Percentiles rank a stretch among this genome's conserved stretches.
phyloP scores from a whole-genome alignment of 2,329 filamentous ascomycete species.

The Aspergillus brasiliensis region DNA sequence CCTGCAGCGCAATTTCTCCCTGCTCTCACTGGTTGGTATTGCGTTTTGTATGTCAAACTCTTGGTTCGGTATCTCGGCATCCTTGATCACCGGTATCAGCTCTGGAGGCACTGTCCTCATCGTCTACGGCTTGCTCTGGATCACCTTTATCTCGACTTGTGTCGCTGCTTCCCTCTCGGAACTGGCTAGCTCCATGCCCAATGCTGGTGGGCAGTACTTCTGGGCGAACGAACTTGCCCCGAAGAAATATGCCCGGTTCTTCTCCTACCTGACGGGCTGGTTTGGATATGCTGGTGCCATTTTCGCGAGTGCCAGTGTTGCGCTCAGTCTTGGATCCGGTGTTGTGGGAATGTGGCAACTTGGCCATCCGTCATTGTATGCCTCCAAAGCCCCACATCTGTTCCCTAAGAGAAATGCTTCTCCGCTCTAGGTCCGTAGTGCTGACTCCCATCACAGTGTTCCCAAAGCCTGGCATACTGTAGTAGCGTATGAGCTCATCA shows the following conservation, averaged over 20 bases:
- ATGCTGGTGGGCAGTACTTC: conserved; percentile 56
- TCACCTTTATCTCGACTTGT: conserved; percentile 49
- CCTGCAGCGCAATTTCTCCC: conserved; percentile 48
- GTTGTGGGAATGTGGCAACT: conserved; percentile 56
- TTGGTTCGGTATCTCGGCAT: conserved; percentile 55
- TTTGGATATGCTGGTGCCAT: conserved; percentile 58
- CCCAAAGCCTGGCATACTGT: conserved; percentile 41
- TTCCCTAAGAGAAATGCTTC: not conserved
- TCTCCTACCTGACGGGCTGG: conserved; percentile 53
- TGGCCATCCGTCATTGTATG: conserved; percentile 56
- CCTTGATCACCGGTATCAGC: conserved; percentile 53
- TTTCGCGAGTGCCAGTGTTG: conserved; percentile 57
- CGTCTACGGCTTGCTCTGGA: conserved; percentile 53
- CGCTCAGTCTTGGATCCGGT: conserved; percentile 51
- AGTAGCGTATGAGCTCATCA: conserved; percentile 51
- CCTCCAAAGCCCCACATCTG: not conserved
- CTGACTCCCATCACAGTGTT: conserved; percentile 26
- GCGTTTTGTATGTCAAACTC: conserved; percentile 56
- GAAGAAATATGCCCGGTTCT: conserved; percentile 47
- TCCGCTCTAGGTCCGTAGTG: conserved; percentile 9
- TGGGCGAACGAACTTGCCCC: conserved; percentile 54
- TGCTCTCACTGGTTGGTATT: conserved; percentile 54
- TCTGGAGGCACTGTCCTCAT: conserved; percentile 53
- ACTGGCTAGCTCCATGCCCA: conserved; percentile 52
- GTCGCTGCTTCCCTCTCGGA: conserved; percentile 52